These are phyloP conservation scores for Fraxinus greggii DNA, from an alignment of 305 asterid genomes.

Conservation along the genomic window DNA sequence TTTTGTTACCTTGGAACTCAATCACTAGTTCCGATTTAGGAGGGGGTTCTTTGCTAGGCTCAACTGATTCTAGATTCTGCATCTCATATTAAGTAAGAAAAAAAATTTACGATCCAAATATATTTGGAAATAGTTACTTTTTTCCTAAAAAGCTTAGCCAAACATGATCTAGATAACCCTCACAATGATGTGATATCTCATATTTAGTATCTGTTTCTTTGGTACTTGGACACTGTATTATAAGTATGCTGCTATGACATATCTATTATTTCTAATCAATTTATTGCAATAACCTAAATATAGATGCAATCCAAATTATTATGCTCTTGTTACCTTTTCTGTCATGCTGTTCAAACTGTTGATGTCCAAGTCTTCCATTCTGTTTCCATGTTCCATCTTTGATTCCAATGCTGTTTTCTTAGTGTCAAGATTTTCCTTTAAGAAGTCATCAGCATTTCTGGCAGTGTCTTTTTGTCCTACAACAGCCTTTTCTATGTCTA, in stretches of 20 bases:
- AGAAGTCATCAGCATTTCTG: not conserved
- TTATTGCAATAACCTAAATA: not conserved
- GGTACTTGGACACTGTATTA: not conserved
- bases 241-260: not conserved
- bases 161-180: not conserved
- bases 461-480: not conserved
- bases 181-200: not conserved
- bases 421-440: not conserved
- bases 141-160: not conserved
- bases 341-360: not conserved
- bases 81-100: not conserved
- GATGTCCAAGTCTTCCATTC: not conserved
- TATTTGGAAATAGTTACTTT: not conserved
- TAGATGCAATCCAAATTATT: not conserved
- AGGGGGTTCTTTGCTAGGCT: not conserved
- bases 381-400: not conserved
- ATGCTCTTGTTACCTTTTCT: conserved; percentile 1
- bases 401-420: not conserved
- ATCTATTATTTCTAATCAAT: not conserved
- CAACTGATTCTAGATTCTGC: not conserved
- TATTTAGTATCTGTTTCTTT: not conserved
- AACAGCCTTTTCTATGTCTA: not conserved
- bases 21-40: not conserved
- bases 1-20: not conserved
- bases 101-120: not conserved